Evolutionary conservation across 2,329 filamentous ascomycete species (phyloP).

Genomic region (Diaporthe ampelina): DNA sequence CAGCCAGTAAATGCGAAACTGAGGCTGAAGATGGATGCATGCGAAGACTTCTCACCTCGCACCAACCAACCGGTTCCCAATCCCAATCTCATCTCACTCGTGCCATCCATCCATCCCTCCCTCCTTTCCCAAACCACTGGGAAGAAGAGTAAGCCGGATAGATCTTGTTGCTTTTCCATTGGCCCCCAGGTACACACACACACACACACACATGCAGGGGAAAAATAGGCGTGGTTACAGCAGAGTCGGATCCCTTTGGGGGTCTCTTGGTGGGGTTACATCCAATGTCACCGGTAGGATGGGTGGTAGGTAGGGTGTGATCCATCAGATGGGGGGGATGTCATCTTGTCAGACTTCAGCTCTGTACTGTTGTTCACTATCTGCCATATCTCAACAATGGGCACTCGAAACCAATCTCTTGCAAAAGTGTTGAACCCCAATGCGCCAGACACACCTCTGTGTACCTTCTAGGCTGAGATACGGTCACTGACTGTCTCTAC

Average conservation of each 20-base stretch:
- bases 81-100: no score
- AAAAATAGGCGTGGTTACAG: constrained; percentile 10
- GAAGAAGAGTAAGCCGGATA: no score
- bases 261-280: constrained; percentile 22
- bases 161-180: background rate
- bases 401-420: background rate
- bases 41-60: background rate
- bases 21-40: background rate
- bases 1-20: background rate
- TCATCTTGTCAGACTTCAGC: constrained; percentile 1
- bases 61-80: background rate
- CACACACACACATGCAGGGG: background rate
- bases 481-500: background rate
- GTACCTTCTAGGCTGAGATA: background rate
- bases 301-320: background rate
- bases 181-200: background rate
- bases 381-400: background rate
- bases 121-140: background rate
- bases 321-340: background rate
- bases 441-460: background rate
- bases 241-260: constrained; percentile 24
- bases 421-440: background rate
- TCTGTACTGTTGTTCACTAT: background rate
- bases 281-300: constrained; percentile 7
- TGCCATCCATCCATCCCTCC: no score